A percentile compares a stretch with the other conserved stretches of the same genome.
These are phyloP conservation scores for Falciphora oryzae DNA, from an alignment of 2,329 filamentous ascomycete species.

Conservation along the genomic window DNA sequence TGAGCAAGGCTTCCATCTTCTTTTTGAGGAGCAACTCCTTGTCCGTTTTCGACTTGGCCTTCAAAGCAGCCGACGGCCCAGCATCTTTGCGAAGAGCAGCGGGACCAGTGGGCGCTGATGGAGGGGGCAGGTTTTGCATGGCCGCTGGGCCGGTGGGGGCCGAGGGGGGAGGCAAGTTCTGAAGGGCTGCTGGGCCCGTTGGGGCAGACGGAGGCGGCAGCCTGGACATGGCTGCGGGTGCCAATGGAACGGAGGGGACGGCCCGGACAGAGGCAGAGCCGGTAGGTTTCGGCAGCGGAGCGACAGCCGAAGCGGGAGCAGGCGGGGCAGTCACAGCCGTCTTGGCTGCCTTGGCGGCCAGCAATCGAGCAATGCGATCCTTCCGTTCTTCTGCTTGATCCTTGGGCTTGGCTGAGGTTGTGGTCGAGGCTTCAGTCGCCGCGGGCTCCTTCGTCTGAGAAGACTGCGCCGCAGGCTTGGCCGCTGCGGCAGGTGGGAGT, in stretches of 20 bases:
- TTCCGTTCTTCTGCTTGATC: constrained; percentile 54
- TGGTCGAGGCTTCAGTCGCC: background rate
- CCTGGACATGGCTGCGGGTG: constrained; percentile 5
- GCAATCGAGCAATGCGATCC: constrained; percentile 68
- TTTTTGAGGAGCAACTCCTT: constrained; percentile 70
- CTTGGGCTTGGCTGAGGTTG: background rate
- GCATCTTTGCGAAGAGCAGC: constrained; percentile 9
- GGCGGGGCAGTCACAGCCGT: background rate
- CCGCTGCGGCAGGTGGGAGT: background rate
- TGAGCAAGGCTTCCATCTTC: constrained; percentile 71
- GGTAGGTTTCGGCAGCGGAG: background rate
- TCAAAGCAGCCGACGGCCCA: constrained; percentile 11
- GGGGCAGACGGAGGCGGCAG: constrained; percentile 6
- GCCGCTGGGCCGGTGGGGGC: constrained; percentile 11
- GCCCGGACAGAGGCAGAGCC: constrained; percentile 11
- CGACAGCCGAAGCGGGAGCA: background rate
- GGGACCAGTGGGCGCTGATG: constrained; percentile 9
- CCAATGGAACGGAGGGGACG: constrained; percentile 5
- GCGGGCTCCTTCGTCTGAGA: background rate
- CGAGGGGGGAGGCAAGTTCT: background rate
- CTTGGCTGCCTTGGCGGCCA: constrained; percentile 61
- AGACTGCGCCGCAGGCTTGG: background rate
- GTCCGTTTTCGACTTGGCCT: constrained; percentile 51
- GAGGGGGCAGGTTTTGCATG: constrained; percentile 11
- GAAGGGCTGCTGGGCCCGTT: background rate